phyloP scores from a whole-genome alignment of 2,329 filamentous ascomycete species.

The Aspergillus tamarii region DNA sequence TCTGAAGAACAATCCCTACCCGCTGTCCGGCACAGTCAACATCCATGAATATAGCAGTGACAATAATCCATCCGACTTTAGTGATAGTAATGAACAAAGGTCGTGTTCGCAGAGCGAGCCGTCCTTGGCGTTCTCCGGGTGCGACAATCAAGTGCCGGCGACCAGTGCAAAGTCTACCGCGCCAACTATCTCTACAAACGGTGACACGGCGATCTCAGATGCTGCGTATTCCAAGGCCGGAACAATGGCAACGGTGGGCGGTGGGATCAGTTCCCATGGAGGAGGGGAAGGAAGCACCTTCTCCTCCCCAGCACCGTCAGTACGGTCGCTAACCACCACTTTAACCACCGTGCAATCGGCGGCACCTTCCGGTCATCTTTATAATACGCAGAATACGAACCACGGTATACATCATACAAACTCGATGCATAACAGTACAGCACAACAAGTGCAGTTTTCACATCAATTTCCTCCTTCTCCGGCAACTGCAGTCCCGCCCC shows the following conservation, averaged over 20 bases:
- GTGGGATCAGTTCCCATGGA: conserved; percentile 65
- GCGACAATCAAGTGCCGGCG: conserved; percentile 62
- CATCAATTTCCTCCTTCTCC: conserved; percentile 64
- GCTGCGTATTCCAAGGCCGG: conserved; percentile 78
- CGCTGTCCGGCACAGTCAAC: conserved; percentile 69
- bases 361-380: conserved; percentile 54
- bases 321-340: conserved; percentile 67
- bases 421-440: conserved; percentile 41
- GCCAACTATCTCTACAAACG: conserved; percentile 81
- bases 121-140: conserved; percentile 64
- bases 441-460: conserved; percentile 56
- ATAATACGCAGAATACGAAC: conserved; percentile 38
- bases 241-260: conserved; percentile 67
- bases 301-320: conserved; percentile 66
- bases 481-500: conserved; percentile 63
- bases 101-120: conserved; percentile 62
- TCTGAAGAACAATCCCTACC: conserved; percentile 85
- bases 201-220: conserved; percentile 74
- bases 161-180: conserved; percentile 73
- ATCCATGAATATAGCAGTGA: conserved; percentile 47
- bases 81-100: conserved; percentile 52
- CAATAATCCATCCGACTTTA: conserved; percentile 54
- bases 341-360: conserved; percentile 68
- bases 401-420: conserved; percentile 37
- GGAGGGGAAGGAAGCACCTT: conserved; percentile 71